Conservation (phyloP, 2,329 filamentous ascomycete species). For the Blumeria graminis region DNA sequence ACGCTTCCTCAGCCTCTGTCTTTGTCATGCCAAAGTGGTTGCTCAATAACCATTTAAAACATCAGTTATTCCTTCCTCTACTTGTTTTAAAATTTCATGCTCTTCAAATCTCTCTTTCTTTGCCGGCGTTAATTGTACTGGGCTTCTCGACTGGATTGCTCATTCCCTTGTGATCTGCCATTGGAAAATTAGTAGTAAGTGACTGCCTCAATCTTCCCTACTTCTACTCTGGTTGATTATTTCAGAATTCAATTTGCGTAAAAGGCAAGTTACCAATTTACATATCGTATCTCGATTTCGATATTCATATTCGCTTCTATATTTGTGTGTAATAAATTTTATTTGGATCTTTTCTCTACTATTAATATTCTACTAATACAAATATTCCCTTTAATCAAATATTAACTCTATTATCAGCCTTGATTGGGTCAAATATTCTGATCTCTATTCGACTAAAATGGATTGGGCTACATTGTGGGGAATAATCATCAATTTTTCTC, state of each 20-base stretch:
- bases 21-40: neutral
- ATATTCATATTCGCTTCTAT: neutral
- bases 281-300: neutral
- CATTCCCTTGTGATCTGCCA: slow-evolving; percentile 6
- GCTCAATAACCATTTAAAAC: neutral
- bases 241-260: neutral
- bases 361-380: neutral
- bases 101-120: slow-evolving; percentile 6
- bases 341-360: neutral
- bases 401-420: too few species aligned
- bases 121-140: slow-evolving; percentile 6
- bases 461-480: too few species aligned
- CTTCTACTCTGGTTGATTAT: neutral
- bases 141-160: slow-evolving; percentile 10
- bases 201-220: neutral
- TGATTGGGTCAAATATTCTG: too few species aligned
- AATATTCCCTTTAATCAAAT: too few species aligned
- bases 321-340: neutral
- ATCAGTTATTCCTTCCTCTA: neutral
- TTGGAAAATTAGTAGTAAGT: slow-evolving; percentile 2
- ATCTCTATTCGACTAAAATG: too few species aligned
- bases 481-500: too few species aligned
- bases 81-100: neutral
- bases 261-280: slow-evolving; percentile 1
- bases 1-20: neutral